Percentiles rank a stretch among this genome's conserved stretches.
phyloP scores from a whole-genome alignment of 345 rosid genomes.

The Syzygium oleosum region DNA sequence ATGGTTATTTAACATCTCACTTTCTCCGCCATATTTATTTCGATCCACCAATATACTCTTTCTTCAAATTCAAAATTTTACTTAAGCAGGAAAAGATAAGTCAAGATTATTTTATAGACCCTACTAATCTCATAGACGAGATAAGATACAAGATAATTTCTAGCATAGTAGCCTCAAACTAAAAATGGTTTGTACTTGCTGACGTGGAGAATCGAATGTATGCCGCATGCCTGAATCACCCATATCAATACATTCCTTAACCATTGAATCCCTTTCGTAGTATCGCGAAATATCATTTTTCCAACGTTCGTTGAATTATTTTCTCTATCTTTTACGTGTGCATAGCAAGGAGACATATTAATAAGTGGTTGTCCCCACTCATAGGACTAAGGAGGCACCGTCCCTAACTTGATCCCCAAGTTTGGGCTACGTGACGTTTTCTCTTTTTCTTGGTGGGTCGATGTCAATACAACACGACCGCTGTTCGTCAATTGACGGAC shows the following conservation, averaged over 20 bases:
- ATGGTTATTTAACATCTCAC: not conserved
- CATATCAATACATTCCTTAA: not conserved
- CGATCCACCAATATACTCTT: not conserved
- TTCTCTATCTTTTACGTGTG: no score
- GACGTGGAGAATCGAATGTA: not conserved
- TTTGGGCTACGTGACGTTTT: rapidly evolving
- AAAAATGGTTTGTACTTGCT: not conserved
- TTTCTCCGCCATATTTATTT: not conserved
- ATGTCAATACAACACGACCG: no score
- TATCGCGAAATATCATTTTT: not conserved
- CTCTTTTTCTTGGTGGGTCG: not conserved
- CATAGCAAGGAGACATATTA: no score
- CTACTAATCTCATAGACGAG: not conserved
- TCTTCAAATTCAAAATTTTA: not conserved
- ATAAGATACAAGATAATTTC: not conserved
- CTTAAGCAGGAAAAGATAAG: not conserved
- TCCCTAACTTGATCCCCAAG: not conserved
- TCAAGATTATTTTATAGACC: not conserved
- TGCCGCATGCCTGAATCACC: not conserved
- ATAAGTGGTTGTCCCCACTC: no score
- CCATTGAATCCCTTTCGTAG: not conserved
- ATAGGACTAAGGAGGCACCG: not conserved
- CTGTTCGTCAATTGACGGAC: no score
- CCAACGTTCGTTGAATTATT: not conserved
- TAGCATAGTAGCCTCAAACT: not conserved